A percentile compares a stretch with the other conserved stretches of the same genome.
These are phyloP conservation scores for Gliomastix tumulicola DNA, from an alignment of 2,329 filamentous ascomycete species.

Conservation along the genomic window DNA sequence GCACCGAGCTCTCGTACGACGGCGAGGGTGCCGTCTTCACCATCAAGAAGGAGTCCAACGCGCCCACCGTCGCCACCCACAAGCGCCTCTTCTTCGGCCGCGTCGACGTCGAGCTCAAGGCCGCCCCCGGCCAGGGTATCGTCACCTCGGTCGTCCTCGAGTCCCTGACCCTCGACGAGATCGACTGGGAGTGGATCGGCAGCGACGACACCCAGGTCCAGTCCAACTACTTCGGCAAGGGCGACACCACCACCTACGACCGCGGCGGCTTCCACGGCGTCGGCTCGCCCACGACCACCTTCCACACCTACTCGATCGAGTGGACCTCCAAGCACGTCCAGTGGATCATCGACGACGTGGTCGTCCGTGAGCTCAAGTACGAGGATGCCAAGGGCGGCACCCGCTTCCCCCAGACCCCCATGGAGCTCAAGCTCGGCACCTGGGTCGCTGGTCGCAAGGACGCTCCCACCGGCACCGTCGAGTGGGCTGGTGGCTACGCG, in stretches of 20 bases:
- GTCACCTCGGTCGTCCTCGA: constrained; percentile 87
- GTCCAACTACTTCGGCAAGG: constrained; percentile 80
- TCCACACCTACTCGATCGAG: constrained; percentile 62
- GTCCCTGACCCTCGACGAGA: constrained; percentile 79
- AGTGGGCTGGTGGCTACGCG: constrained; percentile 60
- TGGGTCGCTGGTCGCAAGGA: constrained; percentile 54
- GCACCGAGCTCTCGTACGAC: constrained; percentile 41
- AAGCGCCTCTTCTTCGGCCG: constrained; percentile 98
- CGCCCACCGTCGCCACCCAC: constrained; percentile 65
- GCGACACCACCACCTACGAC: constrained; percentile 63
- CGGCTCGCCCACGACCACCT: constrained; percentile 42
- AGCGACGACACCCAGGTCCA: constrained; percentile 69
- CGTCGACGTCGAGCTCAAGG: constrained; percentile 72
- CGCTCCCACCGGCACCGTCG: constrained; percentile 63
- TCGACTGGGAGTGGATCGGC: constrained; percentile 95
- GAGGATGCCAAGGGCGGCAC: constrained; percentile 49
- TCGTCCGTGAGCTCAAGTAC: constrained; percentile 55
- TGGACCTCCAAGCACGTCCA: constrained; percentile 58
- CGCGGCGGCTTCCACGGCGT: constrained; percentile 59
- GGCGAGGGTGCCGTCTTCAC: constrained; percentile 47
- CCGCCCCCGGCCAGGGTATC: constrained; percentile 74
- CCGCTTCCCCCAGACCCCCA: constrained; percentile 66
- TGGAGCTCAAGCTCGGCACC: constrained; percentile 62
- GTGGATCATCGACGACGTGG: constrained; percentile 58
- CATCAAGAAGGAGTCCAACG: constrained; percentile 61